phyloP scores from a whole-genome alignment of 2,329 filamentous ascomycete genomes.

The Scedosporium apiospermum region DNA sequence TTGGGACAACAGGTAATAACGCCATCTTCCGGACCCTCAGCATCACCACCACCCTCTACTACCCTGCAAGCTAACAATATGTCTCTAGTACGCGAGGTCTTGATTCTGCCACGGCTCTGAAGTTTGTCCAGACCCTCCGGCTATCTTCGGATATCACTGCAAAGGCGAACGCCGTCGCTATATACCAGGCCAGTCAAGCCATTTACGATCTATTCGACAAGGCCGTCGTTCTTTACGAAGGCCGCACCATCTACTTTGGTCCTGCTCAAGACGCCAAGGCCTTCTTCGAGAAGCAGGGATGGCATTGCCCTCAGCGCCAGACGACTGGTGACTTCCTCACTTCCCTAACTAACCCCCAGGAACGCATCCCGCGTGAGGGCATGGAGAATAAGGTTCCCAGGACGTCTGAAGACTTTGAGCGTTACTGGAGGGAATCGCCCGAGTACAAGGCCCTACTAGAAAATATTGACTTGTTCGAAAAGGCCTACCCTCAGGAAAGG shows the following conservation, averaged over 20 bases:
- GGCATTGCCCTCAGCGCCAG: slow-evolving; percentile 55
- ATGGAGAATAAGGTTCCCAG: slow-evolving; percentile 54
- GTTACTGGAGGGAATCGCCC: slow-evolving; percentile 32
- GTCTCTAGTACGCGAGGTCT: slow-evolving; percentile 51
- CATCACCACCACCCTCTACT: background rate
- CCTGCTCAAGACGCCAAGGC: slow-evolving; percentile 45
- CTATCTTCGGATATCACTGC: slow-evolving; percentile 54
- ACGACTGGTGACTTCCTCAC: slow-evolving; percentile 64
- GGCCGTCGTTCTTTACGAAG: slow-evolving; percentile 64
- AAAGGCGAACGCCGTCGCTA: slow-evolving; percentile 54
- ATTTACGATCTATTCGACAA: slow-evolving; percentile 72
- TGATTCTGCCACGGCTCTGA: slow-evolving; percentile 63
- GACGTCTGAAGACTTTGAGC: slow-evolving; percentile 60
- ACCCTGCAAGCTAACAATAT: background rate
- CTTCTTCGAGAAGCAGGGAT: slow-evolving; percentile 63
- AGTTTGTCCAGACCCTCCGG: slow-evolving; percentile 61
- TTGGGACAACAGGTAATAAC: slow-evolving; percentile 57
- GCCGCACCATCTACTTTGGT: slow-evolving; percentile 69
- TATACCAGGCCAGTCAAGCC: slow-evolving; percentile 62
- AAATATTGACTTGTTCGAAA: slow-evolving; percentile 42
- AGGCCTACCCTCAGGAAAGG: slow-evolving; percentile 31
- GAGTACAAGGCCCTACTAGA: slow-evolving; percentile 31
- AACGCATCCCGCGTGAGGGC: slow-evolving; percentile 45
- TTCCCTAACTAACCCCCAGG: slow-evolving; percentile 54
- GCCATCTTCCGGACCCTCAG: background rate